Percentiles rank a stretch among this genome's conserved stretches.
Conservation (phyloP, 345 rosid genomes). For the Eucalyptus viminalis region DNA sequence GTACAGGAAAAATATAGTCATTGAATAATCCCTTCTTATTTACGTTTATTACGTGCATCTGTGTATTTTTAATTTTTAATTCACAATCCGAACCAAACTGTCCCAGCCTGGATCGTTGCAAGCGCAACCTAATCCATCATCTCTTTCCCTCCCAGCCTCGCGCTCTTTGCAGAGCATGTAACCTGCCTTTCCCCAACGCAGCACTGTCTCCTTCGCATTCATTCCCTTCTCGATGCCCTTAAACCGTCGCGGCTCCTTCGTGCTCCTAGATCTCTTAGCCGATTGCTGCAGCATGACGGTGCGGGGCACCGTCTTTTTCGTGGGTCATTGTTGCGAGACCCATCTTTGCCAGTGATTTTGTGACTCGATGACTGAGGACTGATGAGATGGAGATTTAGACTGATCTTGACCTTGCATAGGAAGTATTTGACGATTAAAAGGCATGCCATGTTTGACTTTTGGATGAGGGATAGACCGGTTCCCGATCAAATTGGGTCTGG, state of each 20-base stretch:
- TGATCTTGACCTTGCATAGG: neutral
- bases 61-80: neutral
- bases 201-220: neutral
- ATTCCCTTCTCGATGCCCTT: neutral
- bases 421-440: neutral
- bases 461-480: too few species aligned
- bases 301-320: neutral
- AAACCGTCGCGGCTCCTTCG: neutral
- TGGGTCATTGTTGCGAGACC: rapidly evolving
- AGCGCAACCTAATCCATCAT: neutral
- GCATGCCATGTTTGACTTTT: too few species aligned
- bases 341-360: neutral
- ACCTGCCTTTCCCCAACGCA: neutral
- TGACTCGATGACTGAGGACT: neutral
- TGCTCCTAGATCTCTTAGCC: neutral
- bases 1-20: neutral
- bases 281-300: neutral
- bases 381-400: neutral
- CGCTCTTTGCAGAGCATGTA: neutral
- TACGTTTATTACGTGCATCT: neutral
- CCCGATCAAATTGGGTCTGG: too few species aligned
- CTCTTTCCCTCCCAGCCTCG: neutral
- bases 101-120: neutral
- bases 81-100: neutral
- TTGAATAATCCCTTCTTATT: neutral